Conservation (phyloP, 139 green algal species). For the Chlorella sorokiniana region DNA sequence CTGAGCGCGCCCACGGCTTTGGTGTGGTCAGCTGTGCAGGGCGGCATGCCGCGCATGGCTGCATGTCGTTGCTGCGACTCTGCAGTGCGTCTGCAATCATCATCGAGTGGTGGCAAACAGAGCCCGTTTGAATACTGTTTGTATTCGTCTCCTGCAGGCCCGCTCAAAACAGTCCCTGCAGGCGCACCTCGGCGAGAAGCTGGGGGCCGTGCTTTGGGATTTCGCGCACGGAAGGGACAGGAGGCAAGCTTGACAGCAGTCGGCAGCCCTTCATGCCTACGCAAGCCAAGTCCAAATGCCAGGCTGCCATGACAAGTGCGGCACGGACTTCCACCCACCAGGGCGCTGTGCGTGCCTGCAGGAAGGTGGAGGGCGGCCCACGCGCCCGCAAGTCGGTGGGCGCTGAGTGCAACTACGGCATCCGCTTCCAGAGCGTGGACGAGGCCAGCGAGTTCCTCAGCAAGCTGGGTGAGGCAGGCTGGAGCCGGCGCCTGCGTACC, state of each 20-base stretch:
- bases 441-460: slow-evolving; percentile 75
- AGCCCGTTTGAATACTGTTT: background rate
- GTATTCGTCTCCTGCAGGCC: slow-evolving; percentile 1
- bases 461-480: slow-evolving; percentile 42
- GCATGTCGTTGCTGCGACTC: too few species aligned
- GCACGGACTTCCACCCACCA: background rate
- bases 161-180: slow-evolving; percentile 60
- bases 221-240: slow-evolving; percentile 38
- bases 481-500: background rate
- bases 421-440: slow-evolving; percentile 72
- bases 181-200: slow-evolving; percentile 75
- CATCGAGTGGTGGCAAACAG: too few species aligned
- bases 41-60: background rate
- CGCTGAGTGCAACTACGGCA: slow-evolving; percentile 93
- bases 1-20: background rate
- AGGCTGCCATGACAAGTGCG: too few species aligned
- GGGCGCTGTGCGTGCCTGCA: slow-evolving; percentile 10
- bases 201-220: slow-evolving; percentile 63
- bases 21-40: background rate
- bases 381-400: slow-evolving; percentile 67
- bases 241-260: background rate
- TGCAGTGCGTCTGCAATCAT: too few species aligned
- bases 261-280: background rate
- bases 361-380: slow-evolving; percentile 57
- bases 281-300: too few species aligned